These are phyloP conservation scores for Hypoxylon perforatum DNA, from an alignment of 495 filamentous ascomycete genomes.

Conservation along the genomic window DNA sequence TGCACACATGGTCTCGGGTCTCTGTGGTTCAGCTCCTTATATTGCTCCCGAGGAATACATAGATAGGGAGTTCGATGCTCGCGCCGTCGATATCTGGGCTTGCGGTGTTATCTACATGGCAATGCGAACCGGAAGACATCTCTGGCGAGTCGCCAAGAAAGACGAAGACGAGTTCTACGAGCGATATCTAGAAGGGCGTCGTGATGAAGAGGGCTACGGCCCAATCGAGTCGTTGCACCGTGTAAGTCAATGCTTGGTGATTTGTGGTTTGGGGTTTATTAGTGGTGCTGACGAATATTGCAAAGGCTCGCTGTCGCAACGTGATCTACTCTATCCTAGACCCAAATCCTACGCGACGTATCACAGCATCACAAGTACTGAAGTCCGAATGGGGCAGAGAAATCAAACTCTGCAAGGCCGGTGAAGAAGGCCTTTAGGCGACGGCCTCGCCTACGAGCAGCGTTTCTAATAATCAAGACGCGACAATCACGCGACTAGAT, in stretches of 20 bases:
- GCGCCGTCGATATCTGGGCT: constrained; percentile 97
- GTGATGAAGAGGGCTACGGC: constrained; percentile 92
- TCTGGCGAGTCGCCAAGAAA: constrained; percentile 95
- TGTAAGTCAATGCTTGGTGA: constrained; percentile 76
- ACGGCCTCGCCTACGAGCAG: constrained; percentile 16
- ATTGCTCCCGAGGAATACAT: constrained; percentile 97
- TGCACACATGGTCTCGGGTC: constrained; percentile 95
- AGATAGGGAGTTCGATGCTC: constrained; percentile 94
- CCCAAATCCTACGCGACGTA: constrained; percentile 90
- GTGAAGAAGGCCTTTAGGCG: constrained; percentile 81
- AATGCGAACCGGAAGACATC: constrained; percentile 94
- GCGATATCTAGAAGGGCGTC: constrained; percentile 89
- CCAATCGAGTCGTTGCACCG: constrained; percentile 96
- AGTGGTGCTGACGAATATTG: constrained; percentile 37
- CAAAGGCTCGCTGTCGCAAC: constrained; percentile 92
- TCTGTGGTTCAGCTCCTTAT: constrained; percentile 96
- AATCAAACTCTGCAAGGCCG: constrained; percentile 95
- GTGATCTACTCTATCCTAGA: constrained; percentile 99
- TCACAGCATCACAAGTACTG: constrained; percentile 94
- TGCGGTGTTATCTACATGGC: constrained; percentile 99
- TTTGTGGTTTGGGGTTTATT: constrained; percentile 1
- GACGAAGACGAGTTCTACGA: constrained; percentile 98
- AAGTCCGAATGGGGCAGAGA: constrained; percentile 98
- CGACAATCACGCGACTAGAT: constrained; percentile 2
- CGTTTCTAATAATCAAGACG: constrained; percentile 11